These are phyloP conservation scores for Echeveria elegans DNA, from an alignment of 164 flowering plant species.

Conservation along the genomic window DNA sequence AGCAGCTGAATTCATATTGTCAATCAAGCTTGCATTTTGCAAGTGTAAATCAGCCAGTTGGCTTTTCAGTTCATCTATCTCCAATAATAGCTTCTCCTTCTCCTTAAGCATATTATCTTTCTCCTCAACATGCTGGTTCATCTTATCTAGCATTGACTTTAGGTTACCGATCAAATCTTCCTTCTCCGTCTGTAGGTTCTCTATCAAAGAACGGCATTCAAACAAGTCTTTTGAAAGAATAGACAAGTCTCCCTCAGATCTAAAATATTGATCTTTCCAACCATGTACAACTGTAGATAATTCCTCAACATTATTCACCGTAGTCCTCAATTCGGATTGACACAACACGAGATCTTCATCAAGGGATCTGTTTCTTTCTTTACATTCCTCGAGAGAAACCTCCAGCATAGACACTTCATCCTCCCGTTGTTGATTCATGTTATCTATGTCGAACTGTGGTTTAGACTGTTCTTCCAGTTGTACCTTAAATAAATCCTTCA, in stretches of 20 bases:
- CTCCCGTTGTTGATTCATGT: conserved; percentile 22
- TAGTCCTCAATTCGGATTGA: conserved; percentile 40
- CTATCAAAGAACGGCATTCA: conserved; percentile 19
- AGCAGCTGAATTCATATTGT: conserved; percentile 13
- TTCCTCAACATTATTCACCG: conserved; percentile 30
- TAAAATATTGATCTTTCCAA: conserved; percentile 39
- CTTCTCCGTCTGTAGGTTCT: conserved; percentile 19
- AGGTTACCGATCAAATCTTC: conserved; percentile 15
- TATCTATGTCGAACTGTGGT: conserved; percentile 31
- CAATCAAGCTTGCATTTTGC: conserved; percentile 27
- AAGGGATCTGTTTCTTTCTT: conserved; percentile 33
- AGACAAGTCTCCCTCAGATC: conserved; percentile 33
- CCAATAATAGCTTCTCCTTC: conserved; percentile 21
- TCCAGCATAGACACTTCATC: conserved; percentile 37
- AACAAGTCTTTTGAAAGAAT: conserved; percentile 22
- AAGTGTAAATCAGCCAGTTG: conserved; percentile 18
- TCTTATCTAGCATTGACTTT: conserved; percentile 16
- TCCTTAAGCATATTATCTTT: conserved; percentile 19
- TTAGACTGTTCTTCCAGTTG: conserved; percentile 48
- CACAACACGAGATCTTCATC: conserved; percentile 43
- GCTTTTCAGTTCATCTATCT: conserved; percentile 17
- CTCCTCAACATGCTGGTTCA: conserved; percentile 22
- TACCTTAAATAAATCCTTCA: conserved; percentile 42
- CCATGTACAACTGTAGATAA: conserved; percentile 29
- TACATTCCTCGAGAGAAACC: conserved; percentile 34